phyloP scores from a whole-genome alignment of 2,329 filamentous ascomycete genomes.

The Cytospora mali region DNA sequence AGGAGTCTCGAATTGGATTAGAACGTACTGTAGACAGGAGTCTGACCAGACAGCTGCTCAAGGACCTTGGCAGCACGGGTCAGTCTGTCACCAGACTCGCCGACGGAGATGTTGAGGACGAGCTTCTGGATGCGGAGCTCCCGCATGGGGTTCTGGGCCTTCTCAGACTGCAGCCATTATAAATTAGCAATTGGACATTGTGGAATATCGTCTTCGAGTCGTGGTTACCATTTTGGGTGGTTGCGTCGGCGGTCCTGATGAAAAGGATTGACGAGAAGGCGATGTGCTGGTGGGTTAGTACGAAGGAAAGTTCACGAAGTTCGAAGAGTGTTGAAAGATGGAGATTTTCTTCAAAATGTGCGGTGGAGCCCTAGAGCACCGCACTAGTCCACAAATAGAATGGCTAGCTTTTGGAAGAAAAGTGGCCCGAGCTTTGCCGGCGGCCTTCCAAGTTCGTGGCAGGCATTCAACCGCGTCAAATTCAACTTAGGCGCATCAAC shows the following conservation, averaged over 20 bases:
- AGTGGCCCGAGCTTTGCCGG: slow-evolving; percentile 31
- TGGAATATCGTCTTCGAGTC: background rate
- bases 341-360: slow-evolving; percentile 26
- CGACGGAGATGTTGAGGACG: slow-evolving; percentile 99
- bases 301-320: slow-evolving; percentile 1
- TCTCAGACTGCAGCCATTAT: slow-evolving; percentile 65
- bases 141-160: slow-evolving; percentile 97
- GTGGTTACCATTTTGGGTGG: slow-evolving; percentile 43
- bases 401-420: slow-evolving; percentile 20
- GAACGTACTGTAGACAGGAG: slow-evolving; percentile 93
- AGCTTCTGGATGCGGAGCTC: slow-evolving; percentile 99
- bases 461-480: slow-evolving; percentile 27
- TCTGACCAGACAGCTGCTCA: slow-evolving; percentile 99
- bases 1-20: background rate
- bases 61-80: slow-evolving; percentile 99
- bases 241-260: slow-evolving; percentile 27
- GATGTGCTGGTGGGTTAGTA: slow-evolving; percentile 22
- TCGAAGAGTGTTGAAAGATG: slow-evolving; percentile 16
- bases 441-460: slow-evolving; percentile 20
- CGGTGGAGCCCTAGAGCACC: slow-evolving; percentile 26
- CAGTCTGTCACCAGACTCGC: slow-evolving; percentile 99
- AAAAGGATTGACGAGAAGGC: slow-evolving; percentile 26
- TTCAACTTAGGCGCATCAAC: slow-evolving; percentile 27
- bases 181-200: slow-evolving; percentile 34
- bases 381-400: slow-evolving; percentile 29